phyloP scores from a whole-genome alignment of 345 rosid species.

The Aquilaria sinensis region DNA sequence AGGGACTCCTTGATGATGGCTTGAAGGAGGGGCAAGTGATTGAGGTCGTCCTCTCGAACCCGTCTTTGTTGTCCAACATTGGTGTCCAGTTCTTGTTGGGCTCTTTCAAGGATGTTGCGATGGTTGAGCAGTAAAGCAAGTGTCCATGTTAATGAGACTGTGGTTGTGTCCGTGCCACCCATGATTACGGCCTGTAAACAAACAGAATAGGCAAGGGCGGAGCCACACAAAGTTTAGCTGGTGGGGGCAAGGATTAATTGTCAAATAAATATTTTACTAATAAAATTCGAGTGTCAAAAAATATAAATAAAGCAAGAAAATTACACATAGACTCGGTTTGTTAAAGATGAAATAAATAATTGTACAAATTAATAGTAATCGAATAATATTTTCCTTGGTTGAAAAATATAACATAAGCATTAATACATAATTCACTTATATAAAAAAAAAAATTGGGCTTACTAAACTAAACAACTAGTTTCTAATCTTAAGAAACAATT shows the following conservation, averaged over 20 bases:
- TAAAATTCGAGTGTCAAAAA: too few species aligned
- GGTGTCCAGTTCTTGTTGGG: conserved; percentile 19
- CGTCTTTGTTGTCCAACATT: conserved; percentile 17
- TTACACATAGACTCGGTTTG: too few species aligned
- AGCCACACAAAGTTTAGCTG: too few species aligned
- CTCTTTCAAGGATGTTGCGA: conserved; percentile 3
- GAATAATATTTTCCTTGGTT: too few species aligned
- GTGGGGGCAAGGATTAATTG: conserved; percentile 3
- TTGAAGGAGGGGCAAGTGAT: conserved; percentile 23
- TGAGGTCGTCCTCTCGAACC: conserved; percentile 22
- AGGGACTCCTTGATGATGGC: conserved; percentile 34
- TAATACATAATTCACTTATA: too few species aligned
- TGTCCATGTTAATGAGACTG: conserved; percentile 16
- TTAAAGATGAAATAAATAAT: too few species aligned
- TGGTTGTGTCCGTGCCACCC: conserved; percentile 16
- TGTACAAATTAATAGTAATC: too few species aligned
- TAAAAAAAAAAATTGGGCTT: too few species aligned
- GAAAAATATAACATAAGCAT: too few species aligned
- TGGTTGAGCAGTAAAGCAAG: conserved; percentile 17
- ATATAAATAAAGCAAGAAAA: too few species aligned
- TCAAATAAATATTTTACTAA: conserved; percentile 24
- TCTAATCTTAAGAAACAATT: too few species aligned
- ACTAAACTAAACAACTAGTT: too few species aligned
- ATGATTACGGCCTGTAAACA: conserved; percentile 17
- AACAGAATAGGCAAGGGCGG: conserved; percentile 15